Evolutionary conservation across 192 early-diverging fungal genomes (phyloP), one percentile per base, ranked within the genome.

Genomic region (Coemansia sp.): DNA sequence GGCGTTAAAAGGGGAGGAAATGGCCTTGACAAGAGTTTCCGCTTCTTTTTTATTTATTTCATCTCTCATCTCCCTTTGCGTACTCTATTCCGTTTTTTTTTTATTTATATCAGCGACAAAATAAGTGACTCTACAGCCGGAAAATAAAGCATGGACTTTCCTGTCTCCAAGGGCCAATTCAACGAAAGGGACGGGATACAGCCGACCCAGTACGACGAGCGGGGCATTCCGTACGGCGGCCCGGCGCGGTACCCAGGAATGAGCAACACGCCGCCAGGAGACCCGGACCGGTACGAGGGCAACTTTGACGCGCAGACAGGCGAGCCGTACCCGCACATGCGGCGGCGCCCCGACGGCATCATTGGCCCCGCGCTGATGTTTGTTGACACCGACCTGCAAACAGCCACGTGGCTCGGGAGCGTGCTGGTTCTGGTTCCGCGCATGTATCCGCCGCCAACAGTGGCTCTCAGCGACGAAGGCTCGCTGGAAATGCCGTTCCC

Each of bases 321-420:
- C 48, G 77, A 80, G 72, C 77, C 77, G 25, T 54, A 71, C 23
- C 50, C 69, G 35, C 73, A 73, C 58, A 58, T 71, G 69, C 70
- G 79, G n/a, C 35, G 46, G 45, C 79, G 77, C 29, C 45, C 53
- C 36, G 76, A 84, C 65, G 77, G 77, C 43, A 63, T 84, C 11
- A 71, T 83, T 20, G 86, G 86, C 5, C 86, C 86, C 1, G 69
- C 83, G 11, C 69, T 87, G 4, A 81, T 82, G 48, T 82, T 82
- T 54, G 82, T 84, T 38, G 78, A 87, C 52, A 86, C 85, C 10
- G 71, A 83, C 65, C 70, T 86, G 66, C 61, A 62, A 25, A 65
- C 71, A 8, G 75, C 77, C 22, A 81, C 71, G n/a, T 87, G 83
- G 83, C 79, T 59, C 52, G 86, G 86, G 53, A 86, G 85, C 34